Percentiles rank a stretch among this genome's conserved stretches.
phyloP scores from a whole-genome alignment of 257 asterid genomes.

The Nicotiana sylvestris region DNA sequence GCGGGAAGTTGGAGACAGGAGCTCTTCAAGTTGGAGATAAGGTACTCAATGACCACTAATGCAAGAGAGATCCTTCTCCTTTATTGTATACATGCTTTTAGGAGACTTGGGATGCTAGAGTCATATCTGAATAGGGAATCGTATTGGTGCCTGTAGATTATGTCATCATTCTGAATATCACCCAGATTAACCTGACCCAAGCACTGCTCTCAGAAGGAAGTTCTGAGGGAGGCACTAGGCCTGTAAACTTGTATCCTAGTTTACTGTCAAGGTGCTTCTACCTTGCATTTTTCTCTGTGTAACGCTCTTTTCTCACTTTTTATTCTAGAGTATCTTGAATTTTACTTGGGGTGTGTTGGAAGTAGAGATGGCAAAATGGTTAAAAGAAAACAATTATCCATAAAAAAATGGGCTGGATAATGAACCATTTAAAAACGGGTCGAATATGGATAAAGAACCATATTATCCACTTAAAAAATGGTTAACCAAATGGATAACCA shows the following conservation, averaged over 20 bases:
- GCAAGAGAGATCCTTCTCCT: background rate
- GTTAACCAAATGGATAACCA: too few species aligned
- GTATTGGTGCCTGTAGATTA: background rate
- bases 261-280: background rate
- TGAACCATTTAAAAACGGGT: too few species aligned
- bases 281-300: background rate
- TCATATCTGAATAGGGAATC: background rate
- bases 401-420: too few species aligned
- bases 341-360: background rate
- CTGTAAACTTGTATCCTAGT: background rate
- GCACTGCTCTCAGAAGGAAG: background rate
- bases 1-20: constrained; percentile 91
- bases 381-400: too few species aligned
- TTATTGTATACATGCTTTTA: background rate
- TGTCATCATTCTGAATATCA: background rate
- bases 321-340: background rate
- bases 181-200: background rate
- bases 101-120: background rate
- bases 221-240: background rate
- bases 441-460: too few species aligned
- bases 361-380: too few species aligned
- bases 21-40: constrained; percentile 71
- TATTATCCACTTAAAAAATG: too few species aligned
- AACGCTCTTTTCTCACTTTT: background rate
- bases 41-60: constrained; percentile 35